These are phyloP conservation scores for Ilyonectria destructans DNA, from an alignment of 2,329 filamentous ascomycete species.

Conservation along the genomic window DNA sequence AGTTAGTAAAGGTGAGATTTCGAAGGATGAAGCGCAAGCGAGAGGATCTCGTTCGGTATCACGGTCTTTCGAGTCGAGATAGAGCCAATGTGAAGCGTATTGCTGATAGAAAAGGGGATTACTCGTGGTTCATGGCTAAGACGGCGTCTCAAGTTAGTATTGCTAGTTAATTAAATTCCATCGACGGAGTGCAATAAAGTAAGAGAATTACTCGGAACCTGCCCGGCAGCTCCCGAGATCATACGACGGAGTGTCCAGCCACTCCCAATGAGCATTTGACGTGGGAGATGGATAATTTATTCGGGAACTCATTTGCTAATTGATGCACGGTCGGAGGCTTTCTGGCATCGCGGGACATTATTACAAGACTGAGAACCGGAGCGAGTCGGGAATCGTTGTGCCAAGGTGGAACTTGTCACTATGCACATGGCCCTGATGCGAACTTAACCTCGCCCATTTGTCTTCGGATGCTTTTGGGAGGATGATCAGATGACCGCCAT, in stretches of 20 bases:
- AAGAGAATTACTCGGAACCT: not conserved
- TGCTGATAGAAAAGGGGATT: no score
- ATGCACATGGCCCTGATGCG: not conserved
- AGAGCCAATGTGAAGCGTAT: no score
- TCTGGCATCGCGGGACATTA: not conserved
- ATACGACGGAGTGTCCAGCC: conserved; percentile 23
- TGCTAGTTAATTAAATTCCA: no score
- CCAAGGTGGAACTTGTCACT: not conserved
- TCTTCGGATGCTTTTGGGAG: conserved; percentile 19
- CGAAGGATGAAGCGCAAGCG: no score
- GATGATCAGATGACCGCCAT: conserved; percentile 1
- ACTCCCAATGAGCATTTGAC: not conserved
- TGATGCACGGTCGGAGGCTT: conserved; percentile 25
- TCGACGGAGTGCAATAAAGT: no score
- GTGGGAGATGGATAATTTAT: not conserved
- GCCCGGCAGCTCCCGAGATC: conserved; percentile 20
- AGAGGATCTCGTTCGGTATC: no score
- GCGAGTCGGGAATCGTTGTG: not conserved
- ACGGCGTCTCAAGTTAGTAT: no score
- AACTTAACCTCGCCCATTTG: not conserved
- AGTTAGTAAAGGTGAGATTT: no score
- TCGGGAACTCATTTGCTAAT: not conserved
- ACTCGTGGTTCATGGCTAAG: no score
- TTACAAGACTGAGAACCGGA: not conserved
- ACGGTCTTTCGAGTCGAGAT: no score